A percentile compares a stretch with the other conserved stretches of the same genome.
phyloP scores from a whole-genome alignment of 106 monocot genomes.

The Dendrobium huoshanense region DNA sequence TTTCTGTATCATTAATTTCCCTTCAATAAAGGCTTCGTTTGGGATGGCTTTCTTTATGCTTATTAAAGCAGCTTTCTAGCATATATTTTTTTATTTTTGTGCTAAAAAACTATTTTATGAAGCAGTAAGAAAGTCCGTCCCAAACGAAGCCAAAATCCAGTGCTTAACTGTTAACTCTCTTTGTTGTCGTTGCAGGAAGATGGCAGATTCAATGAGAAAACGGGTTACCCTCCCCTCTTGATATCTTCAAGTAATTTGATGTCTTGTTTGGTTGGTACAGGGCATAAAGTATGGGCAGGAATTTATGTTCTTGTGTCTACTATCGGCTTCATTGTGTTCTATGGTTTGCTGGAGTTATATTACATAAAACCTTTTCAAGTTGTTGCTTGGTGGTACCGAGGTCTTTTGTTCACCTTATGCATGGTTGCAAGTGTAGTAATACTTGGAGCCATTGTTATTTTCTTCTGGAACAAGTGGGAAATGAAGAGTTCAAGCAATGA shows the following conservation, averaged over 20 bases:
- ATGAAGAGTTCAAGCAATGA: constrained; percentile 17
- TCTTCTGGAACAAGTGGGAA: constrained; percentile 59
- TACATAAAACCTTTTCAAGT: constrained; percentile 46
- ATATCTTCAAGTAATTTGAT: constrained; percentile 31
- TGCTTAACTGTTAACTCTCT: background rate
- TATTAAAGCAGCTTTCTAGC: too few relatives aligned
- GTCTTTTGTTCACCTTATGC: constrained; percentile 50
- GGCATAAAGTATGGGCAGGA: constrained; percentile 58
- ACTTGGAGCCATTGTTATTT: constrained; percentile 49
- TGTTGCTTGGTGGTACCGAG: constrained; percentile 62
- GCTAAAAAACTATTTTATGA: too few relatives aligned
- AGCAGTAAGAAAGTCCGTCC: too few relatives aligned
- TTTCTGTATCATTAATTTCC: background rate
- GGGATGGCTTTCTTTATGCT: too few relatives aligned
- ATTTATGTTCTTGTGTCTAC: constrained; percentile 52
- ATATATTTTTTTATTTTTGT: too few relatives aligned
- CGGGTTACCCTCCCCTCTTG: constrained; percentile 12
- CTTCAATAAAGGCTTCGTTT: too few relatives aligned
- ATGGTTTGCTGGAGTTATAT: constrained; percentile 37
- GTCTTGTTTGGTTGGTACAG: constrained; percentile 84
- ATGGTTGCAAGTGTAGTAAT: constrained; percentile 64
- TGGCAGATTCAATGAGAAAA: constrained; percentile 23
- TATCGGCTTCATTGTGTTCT: constrained; percentile 49
- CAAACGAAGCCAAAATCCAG: too few relatives aligned
- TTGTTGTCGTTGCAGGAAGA: constrained; percentile 54